phyloP scores from a whole-genome alignment of 2,329 filamentous ascomycete species.

The Bipolaris oryzae region DNA sequence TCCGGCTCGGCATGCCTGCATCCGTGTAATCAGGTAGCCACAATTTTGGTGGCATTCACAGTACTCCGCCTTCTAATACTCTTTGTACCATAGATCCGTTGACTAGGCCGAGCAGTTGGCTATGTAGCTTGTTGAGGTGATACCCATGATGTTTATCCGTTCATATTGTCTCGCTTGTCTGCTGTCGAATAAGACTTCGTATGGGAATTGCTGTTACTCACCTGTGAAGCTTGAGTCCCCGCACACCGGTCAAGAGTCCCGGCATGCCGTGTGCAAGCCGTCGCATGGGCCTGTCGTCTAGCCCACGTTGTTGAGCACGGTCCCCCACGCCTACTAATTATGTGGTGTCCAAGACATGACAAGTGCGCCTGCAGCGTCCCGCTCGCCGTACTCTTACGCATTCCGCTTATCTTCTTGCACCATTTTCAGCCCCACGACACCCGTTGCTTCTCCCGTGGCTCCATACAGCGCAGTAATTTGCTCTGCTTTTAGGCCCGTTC shows the following conservation, averaged over 20 bases:
- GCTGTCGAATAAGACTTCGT: conserved; percentile 15
- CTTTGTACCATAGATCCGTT: conserved; percentile 40
- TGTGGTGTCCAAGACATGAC: conserved; percentile 12
- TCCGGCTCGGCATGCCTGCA: conserved; percentile 78
- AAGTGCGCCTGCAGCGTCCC: conserved; percentile 19
- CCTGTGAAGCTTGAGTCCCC: conserved; percentile 11
- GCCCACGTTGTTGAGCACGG: conserved; percentile 18
- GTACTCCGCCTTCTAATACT: conserved; percentile 36
- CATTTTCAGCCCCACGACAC: conserved; percentile 36
- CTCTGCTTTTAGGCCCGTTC: conserved; percentile 17
- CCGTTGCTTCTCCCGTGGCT: conserved; percentile 25
- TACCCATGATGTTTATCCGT: conserved; percentile 40
- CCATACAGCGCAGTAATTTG: conserved; percentile 21
- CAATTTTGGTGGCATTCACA: conserved; percentile 15
- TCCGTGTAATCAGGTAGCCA: conserved; percentile 30
- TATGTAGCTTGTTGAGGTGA: conserved; percentile 40
- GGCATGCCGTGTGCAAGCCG: conserved; percentile 8
- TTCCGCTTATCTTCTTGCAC: conserved; percentile 30
- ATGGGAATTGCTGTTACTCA: conserved; percentile 26
- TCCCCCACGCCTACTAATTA: conserved; percentile 13
- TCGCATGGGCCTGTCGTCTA: conserved; percentile 23
- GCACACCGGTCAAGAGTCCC: conserved; percentile 8
- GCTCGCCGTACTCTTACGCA: conserved; percentile 16
- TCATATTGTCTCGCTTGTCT: conserved; percentile 8
- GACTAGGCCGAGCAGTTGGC: conserved; percentile 30